Conservation (phyloP, 768 basidiomycete genomes). For the Tylopilus rubrobrunneus region DNA sequence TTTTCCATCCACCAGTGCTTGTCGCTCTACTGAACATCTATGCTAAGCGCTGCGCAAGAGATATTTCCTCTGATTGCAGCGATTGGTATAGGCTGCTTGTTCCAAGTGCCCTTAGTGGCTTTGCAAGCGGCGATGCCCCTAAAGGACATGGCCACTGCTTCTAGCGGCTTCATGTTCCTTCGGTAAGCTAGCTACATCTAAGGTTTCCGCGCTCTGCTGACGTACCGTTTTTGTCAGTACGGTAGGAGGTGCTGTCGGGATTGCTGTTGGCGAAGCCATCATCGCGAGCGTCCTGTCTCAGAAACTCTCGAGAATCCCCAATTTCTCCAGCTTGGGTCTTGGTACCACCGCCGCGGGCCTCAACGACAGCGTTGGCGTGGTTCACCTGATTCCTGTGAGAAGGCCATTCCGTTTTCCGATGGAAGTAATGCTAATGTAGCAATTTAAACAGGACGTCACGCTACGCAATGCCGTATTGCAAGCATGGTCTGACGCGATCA, state of each 20-base stretch:
- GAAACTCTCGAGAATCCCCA: slow-evolving; percentile 33
- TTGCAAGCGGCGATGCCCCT: slow-evolving; percentile 86
- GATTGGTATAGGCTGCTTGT: slow-evolving; percentile 60
- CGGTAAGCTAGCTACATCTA: slow-evolving; percentile 36
- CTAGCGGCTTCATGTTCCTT: slow-evolving; percentile 66
- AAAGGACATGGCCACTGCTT: slow-evolving; percentile 82
- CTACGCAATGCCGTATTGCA: slow-evolving; percentile 50
- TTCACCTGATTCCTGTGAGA: slow-evolving; percentile 33
- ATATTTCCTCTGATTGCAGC: slow-evolving; percentile 66
- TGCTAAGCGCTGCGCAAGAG: slow-evolving; percentile 53
- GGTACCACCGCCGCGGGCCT: slow-evolving; percentile 42
- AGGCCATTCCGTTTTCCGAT: background rate
- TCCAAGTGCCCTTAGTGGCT: slow-evolving; percentile 65
- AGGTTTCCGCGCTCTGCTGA: background rate
- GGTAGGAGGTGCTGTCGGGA: slow-evolving; percentile 73
- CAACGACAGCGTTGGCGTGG: slow-evolving; percentile 41
- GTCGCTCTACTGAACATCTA: slow-evolving; percentile 5
- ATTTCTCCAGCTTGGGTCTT: slow-evolving; percentile 21
- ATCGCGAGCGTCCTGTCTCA: slow-evolving; percentile 49
- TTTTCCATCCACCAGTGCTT: background rate
- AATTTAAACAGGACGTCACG: slow-evolving; percentile 40
- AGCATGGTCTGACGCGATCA: slow-evolving; percentile 64
- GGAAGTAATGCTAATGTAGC: background rate
- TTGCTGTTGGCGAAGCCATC: slow-evolving; percentile 70
- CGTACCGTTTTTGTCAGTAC: slow-evolving; percentile 37